Base-by-base conservation (phyloP, 805 yeast genomes). In the Kazachstania bromeliacearum region DNA sequence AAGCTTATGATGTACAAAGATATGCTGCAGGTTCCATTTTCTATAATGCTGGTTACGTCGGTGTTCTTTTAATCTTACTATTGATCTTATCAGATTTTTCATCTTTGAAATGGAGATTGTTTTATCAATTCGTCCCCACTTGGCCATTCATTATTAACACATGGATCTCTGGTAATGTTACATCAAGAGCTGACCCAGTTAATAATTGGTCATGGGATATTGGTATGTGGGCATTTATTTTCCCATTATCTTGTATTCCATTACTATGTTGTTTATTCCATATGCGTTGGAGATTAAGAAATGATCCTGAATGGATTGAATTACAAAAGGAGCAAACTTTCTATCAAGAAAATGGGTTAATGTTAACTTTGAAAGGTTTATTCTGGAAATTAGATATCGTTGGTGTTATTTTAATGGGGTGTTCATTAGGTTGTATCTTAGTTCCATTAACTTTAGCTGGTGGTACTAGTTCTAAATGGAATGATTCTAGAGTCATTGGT, bases 401-500 rank as follows among this genome's bases (percentile, higher is more conserved):
- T 37, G 94, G 92, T 30, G 58, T 77, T 24, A 47, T 77, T 14
- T 56, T 79, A 15, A 51, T 80, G 46, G 64, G 72, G 35, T 70
- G 71, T 18, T 66, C 69, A 2, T 62, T 82, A 16, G 85, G 84
- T 28, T 70, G 79, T 45, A 64, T 83, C 31, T 63, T 83, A 40
- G 77, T 75, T 16, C 92, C 94, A 16, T 66, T 83, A 45, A 81
- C 92, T 9, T 57, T 83, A 21, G 88, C 88, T 9, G 88, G 85
- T 44, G 87, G 87, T 42, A 52, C 59, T 24, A 31, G 50, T 1
- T 44, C 61, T 2, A 63, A 66, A 35, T 83, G 94, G 94, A 50
- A 61, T 36, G 62, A 65, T 39, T 84, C 75, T 13, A 63, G 72
- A 31, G 67, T 78, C 45, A 75, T 83, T 46, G 89, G 69, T 5